Evolutionary conservation across 169 alveolate genomes (phyloP), one percentile per base, ranked within the genome.

Genomic region (Neospora caninum): DNA sequence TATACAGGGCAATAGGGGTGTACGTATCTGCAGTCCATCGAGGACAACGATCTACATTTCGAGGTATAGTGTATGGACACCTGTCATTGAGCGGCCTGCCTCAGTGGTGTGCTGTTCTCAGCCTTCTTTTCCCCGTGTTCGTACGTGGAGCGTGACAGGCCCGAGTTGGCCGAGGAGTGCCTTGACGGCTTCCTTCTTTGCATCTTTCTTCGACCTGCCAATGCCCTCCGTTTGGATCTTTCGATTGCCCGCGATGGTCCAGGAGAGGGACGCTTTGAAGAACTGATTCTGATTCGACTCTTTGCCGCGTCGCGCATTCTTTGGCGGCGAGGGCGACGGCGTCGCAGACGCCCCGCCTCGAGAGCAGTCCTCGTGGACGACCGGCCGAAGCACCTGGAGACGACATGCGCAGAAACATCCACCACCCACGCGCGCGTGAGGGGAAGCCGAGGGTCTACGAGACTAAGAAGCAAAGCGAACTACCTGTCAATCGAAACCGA

Each of bases 101-200:
- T 49, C 4, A 4, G 13, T 49, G 58, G 58, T 7, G 13, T 49
- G 58, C 22, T 49, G 22, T 49, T 13, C 22, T 49, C 13, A 49
- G 4, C 58, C 58, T 49, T 49, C 58, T 4, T 1, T 73, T n/a
- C 16, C 43, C 43, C 25, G 41, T 13, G 80, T 7, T 38, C 94
- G 38, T 84, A 92, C 94, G 22, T 83, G 92, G 16, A 89, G 88
- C 31, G 92, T 83, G 86, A 92, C 94, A 31, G 92, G 92, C 34
- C 94, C 94, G 73, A 92, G 54, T 43, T 92, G 92, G 73, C 67
- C 70, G 73, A 92, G 87, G 64, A 92, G 94, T 38, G 53, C 38
- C 45, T 92, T 92, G 39, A 92, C 94, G 4, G 94, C 94, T n/a
- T 83, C 94, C 42, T 92, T 92, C 94, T 92, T 92, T 39, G 94